phyloP scores from a whole-genome alignment of 371 early-diverging fungal genomes.

The Mortierella sp. region DNA sequence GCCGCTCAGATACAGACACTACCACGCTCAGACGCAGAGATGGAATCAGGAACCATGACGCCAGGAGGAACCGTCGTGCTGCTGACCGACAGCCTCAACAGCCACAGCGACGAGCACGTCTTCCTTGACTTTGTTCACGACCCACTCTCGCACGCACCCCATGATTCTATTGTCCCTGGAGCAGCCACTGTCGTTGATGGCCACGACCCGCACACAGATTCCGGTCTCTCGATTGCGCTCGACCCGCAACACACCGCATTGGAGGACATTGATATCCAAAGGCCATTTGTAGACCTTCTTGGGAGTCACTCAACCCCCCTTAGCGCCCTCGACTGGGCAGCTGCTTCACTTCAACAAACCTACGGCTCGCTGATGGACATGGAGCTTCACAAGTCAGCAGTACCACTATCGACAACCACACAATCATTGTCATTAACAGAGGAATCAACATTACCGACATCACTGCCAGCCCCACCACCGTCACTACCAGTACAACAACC shows the following conservation, averaged over 20 bases:
- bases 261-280: conserved; percentile 10
- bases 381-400: conserved; percentile 42
- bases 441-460: neutral
- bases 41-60: neutral
- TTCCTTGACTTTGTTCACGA: conserved; percentile 13
- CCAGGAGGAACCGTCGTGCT: neutral
- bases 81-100: neutral
- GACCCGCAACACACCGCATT: neutral
- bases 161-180: neutral
- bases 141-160: conserved; percentile 3
- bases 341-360: conserved; percentile 4
- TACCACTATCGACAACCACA: conserved; percentile 17
- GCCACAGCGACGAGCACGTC: neutral
- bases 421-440: neutral
- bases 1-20: neutral
- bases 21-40: neutral
- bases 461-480: conserved; percentile 28
- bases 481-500: conserved; percentile 13
- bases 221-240: neutral
- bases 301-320: conserved; percentile 12
- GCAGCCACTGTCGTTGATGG: neutral
- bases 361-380: conserved; percentile 56
- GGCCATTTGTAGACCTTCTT: conserved; percentile 16
- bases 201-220: neutral
- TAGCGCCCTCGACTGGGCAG: conserved; percentile 1